A percentile compares a stretch with the other conserved stretches of the same genome.
phyloP scores from a whole-genome alignment of 2,329 filamentous ascomycete species.

The Cytospora chrysosperma region DNA sequence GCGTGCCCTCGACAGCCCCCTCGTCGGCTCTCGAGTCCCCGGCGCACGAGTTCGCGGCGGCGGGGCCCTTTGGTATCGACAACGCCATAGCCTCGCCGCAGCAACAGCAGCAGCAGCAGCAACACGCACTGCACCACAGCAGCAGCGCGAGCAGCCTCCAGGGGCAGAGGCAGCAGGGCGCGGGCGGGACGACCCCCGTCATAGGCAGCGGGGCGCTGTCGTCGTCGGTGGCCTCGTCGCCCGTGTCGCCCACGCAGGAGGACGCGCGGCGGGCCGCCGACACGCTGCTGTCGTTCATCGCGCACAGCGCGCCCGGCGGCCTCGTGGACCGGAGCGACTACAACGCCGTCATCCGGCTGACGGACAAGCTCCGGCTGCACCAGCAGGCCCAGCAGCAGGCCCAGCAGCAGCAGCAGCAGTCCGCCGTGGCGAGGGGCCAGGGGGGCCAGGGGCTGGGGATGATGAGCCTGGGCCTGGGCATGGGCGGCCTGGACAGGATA shows the following conservation, averaged over 20 bases:
- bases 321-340: conserved; percentile 78
- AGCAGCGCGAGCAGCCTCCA: conserved; percentile 51
- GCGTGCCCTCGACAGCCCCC: conserved; percentile 46
- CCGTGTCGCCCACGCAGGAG: conserved; percentile 73
- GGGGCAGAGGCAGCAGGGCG: conserved; percentile 34
- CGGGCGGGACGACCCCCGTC: conserved; percentile 30
- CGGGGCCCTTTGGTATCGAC: conserved; percentile 44
- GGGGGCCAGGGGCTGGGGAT: conserved; percentile 28
- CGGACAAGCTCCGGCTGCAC: conserved; percentile 78
- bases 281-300: conserved; percentile 78
- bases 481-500: conserved; percentile 54
- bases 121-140: conserved; percentile 49
- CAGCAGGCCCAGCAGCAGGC: conserved; percentile 39
- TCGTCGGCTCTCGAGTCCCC: conserved; percentile 55
- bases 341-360: conserved; percentile 73
- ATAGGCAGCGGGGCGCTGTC: conserved; percentile 32
- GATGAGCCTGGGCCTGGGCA: conserved; percentile 28
- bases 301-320: conserved; percentile 63
- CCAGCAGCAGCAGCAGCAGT: conserved; percentile 31
- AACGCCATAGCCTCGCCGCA: conserved; percentile 42
- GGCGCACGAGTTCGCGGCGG: conserved; percentile 44
- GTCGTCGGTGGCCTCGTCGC: conserved; percentile 51
- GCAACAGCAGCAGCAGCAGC: conserved; percentile 33
- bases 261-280: conserved; percentile 81
- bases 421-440: conserved; percentile 9